Evolutionary conservation across 208 protist species (phyloP).

Genomic region (Acanthamoeba royreba): DNA sequence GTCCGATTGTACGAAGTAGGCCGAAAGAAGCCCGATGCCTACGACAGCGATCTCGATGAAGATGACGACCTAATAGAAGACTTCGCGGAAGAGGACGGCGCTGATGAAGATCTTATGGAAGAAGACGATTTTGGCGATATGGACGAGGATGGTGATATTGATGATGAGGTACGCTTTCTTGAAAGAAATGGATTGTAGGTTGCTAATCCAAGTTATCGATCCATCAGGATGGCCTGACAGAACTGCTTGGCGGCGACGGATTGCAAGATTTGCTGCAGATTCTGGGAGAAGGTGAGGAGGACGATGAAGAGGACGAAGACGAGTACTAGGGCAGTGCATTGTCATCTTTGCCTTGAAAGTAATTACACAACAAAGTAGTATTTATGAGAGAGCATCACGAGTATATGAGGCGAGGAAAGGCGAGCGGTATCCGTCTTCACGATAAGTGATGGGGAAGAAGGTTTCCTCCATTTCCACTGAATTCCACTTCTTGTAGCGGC

Average conservation of each 20-base stretch:
- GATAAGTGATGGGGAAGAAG: conserved; percentile 59
- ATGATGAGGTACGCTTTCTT: background rate
- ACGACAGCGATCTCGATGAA: conserved; percentile 24
- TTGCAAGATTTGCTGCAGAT: background rate
- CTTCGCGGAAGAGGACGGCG: background rate
- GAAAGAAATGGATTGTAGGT: too few species aligned
- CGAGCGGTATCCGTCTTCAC: conserved; percentile 43
- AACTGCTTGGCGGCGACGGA: background rate
- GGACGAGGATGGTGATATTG: background rate
- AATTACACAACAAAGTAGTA: too few species aligned
- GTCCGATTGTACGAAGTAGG: conserved; percentile 54
- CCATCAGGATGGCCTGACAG: background rate
- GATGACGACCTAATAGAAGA: conserved; percentile 40
- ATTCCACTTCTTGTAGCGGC: conserved; percentile 37
- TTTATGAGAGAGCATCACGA: too few species aligned
- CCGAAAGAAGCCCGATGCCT: conserved; percentile 7
- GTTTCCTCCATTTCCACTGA: conserved; percentile 45
- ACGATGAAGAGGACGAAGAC: background rate
- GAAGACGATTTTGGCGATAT: background rate
- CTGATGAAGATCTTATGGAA: conserved; percentile 31
- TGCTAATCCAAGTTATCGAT: too few species aligned
- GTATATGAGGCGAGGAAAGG: too few species aligned
- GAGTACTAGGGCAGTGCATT: too few species aligned
- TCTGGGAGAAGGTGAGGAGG: background rate
- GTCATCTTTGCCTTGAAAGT: too few species aligned